Evolutionary conservation across 495 filamentous ascomycete species (phyloP).

Genomic region (Hyaloscypha finlandica): DNA sequence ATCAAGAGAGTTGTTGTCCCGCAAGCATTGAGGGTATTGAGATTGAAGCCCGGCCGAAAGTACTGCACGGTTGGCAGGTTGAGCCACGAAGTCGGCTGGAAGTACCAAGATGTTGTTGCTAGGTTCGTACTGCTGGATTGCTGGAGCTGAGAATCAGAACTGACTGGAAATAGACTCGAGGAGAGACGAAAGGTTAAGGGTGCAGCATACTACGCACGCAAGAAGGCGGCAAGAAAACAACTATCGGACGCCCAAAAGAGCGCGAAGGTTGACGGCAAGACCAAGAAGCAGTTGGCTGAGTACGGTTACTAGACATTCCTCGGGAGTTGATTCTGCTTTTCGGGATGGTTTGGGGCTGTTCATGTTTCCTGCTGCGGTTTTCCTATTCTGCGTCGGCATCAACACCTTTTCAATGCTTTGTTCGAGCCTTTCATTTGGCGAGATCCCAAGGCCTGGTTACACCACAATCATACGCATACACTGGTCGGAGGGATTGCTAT

Average conservation of each 20-base stretch:
- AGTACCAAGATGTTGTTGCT: conserved; percentile 98
- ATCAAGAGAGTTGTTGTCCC: conserved; percentile 99
- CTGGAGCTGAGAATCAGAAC: neutral
- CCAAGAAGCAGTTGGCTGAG: conserved; percentile 52
- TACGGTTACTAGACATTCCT: conserved; percentile 52
- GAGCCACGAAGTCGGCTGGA: conserved; percentile 99
- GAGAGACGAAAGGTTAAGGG: conserved; percentile 99
- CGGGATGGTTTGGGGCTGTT: conserved; percentile 28
- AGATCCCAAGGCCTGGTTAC: conserved; percentile 31
- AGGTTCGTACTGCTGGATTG: conserved; percentile 63
- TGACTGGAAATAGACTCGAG: conserved; percentile 70
- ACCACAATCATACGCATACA: conserved; percentile 22
- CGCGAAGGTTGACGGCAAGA: conserved; percentile 78
- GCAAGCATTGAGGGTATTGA: conserved; percentile 91
- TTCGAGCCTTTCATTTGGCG: conserved; percentile 19
- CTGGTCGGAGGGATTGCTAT: conserved; percentile 25
- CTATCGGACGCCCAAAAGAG: conserved; percentile 88
- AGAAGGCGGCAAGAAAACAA: conserved; percentile 91
- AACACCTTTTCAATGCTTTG: conserved; percentile 31
- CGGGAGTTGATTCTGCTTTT: conserved; percentile 29
- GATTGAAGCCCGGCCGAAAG: conserved; percentile 97
- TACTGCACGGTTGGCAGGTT: conserved; percentile 98
- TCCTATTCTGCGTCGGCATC: neutral
- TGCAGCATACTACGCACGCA: conserved; percentile 98
- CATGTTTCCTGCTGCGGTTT: conserved; percentile 16